Base-by-base conservation (phyloP, 306 rosid genomes). In the Ormosia semicastrata region DNA sequence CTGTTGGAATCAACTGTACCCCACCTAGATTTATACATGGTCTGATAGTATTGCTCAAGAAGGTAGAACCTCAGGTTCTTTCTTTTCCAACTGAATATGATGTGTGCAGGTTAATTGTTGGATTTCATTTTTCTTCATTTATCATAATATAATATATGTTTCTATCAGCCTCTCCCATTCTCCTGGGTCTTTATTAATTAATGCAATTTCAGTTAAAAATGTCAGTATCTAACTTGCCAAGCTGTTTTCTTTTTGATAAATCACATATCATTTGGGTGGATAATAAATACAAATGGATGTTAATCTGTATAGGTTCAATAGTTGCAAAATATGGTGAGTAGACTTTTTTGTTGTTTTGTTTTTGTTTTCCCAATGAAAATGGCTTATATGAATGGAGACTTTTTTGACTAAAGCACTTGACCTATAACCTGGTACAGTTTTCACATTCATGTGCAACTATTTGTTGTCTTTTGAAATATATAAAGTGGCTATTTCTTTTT, bases 1-100 rank as follows among this genome's bases (percentile, higher is more conserved):
- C 90, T 34, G 89, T 89, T 43, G 92, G 90, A 67, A 89, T 89
- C 78, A 89, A 89, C 73, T 89, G 90, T 71, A 89, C 92, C 78
- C 90, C 92, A 7, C 92, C 92, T 15, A 87, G 92, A 85, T 89
- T 85, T 75, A 80, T 89, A 72, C 90, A 71, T 46, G 89, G 8
- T 56, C 81, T 89, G 47, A 89, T 89, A 82, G 73, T 85, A 47
- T 71, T 68, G 67, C 87, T 89, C 34, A 89, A 85, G 85, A 85
- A 89, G 92, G 92, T 89, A 84, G 41, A 74, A 52, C 68, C 57
- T 67, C 24, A 2, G 37, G 50, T 64, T 64, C 53, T 81, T 67
- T 46, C n/a, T 63, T 62, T 57, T 66, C 17, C 5, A 30, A 77
- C 52, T 74, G 64, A 73, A 30, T 47, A n/a, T 62, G 43, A 17